Percentiles rank a stretch among this genome's conserved stretches.
Conservation (phyloP, 1,284 basidiomycete species). For the Phaffia rhodozyma region DNA sequence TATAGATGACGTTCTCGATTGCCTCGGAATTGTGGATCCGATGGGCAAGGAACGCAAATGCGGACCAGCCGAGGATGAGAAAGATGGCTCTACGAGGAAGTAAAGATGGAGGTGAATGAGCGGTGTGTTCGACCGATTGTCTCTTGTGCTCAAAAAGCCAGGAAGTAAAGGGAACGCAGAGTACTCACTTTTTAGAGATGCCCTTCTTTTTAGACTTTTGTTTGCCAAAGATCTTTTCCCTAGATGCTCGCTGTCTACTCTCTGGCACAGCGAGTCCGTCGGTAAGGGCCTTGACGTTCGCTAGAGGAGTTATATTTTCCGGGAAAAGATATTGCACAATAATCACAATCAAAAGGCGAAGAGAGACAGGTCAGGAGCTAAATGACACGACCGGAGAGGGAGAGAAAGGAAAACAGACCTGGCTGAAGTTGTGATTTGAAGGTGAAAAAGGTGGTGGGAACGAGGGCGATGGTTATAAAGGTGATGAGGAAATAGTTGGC, state of each 20-base stretch:
- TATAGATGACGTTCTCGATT: slow-evolving; percentile 61
- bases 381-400: neutral
- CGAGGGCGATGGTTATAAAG: slow-evolving; percentile 63
- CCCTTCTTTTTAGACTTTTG: slow-evolving; percentile 20
- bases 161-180: neutral
- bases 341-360: neutral
- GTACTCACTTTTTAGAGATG: slow-evolving; percentile 37
- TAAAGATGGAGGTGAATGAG: slow-evolving; percentile 29
- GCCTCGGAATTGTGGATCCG: slow-evolving; percentile 47
- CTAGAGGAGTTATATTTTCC: neutral
- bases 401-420: neutral
- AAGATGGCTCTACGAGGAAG: slow-evolving; percentile 41
- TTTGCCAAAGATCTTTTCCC: slow-evolving; percentile 7
- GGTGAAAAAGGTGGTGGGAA: slow-evolving; percentile 56
- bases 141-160: slow-evolving; percentile 2
- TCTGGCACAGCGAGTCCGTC: neutral
- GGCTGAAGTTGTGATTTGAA: slow-evolving; percentile 24
- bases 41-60: slow-evolving; percentile 57
- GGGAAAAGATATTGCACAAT: neutral
- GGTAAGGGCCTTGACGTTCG: neutral
- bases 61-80: slow-evolving; percentile 60
- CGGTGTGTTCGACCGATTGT: slow-evolving; percentile 23
- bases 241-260: neutral
- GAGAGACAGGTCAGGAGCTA: neutral
- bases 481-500: slow-evolving; percentile 80